phyloP scores from a whole-genome alignment of 768 basidiomycete species.

The Tricholoma bakamatsutake region DNA sequence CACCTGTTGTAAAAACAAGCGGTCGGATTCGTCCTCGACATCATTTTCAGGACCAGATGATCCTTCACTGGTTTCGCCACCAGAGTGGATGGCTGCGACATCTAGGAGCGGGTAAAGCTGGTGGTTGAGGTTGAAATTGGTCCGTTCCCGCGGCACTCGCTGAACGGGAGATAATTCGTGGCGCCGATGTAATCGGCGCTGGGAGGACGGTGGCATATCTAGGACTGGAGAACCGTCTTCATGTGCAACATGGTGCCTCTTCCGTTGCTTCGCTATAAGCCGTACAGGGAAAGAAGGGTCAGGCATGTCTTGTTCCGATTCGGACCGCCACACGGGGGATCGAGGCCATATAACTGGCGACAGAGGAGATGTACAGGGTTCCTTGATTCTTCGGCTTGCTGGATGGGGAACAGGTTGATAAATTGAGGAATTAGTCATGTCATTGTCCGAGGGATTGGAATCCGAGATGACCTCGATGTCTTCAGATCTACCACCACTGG shows the following conservation, averaged over 20 bases:
- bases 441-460: neutral
- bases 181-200: constrained; percentile 32
- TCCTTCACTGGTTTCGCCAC: constrained; percentile 69
- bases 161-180: constrained; percentile 23
- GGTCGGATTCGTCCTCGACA: constrained; percentile 59
- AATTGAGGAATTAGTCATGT: constrained; percentile 7
- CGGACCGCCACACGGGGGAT: neutral
- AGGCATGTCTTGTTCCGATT: constrained; percentile 13
- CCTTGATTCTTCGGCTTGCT: constrained; percentile 8
- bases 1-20: constrained; percentile 56
- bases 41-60: constrained; percentile 49
- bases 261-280: constrained; percentile 13
- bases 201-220: constrained; percentile 25
- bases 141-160: constrained; percentile 9
- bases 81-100: constrained; percentile 71
- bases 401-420: constrained; percentile 10
- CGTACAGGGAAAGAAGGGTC: constrained; percentile 26
- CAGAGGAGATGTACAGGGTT: constrained; percentile 14
- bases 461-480: constrained; percentile 14
- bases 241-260: constrained; percentile 21
- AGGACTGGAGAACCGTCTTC: constrained; percentile 27
- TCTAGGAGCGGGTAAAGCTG: constrained; percentile 46
- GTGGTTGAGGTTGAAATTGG: neutral
- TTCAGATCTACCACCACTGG: constrained; percentile 4
- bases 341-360: constrained; percentile 23